phyloP scores from a whole-genome alignment of 2,329 filamentous ascomycete species.

The Colletotrichum musae region DNA sequence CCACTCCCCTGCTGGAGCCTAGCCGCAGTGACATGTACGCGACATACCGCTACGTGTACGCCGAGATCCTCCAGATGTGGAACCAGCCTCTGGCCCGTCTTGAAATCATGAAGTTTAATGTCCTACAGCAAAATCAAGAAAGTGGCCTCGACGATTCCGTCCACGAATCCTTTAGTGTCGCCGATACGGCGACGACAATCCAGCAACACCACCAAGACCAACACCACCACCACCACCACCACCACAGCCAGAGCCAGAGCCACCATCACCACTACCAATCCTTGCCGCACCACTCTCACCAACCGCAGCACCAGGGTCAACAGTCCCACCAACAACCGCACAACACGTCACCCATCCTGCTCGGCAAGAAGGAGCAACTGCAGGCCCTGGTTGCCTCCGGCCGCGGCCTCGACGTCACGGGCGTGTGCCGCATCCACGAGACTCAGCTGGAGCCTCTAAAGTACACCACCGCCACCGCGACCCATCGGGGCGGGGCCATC shows the following conservation, averaged over 20 bases:
- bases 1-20: slow-evolving; percentile 70
- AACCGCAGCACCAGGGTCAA: slow-evolving; percentile 1
- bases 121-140: slow-evolving; percentile 65
- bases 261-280: slow-evolving; percentile 52
- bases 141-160: slow-evolving; percentile 50
- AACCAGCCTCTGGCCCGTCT: slow-evolving; percentile 72
- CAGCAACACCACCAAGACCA: slow-evolving; percentile 48
- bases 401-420: slow-evolving; percentile 73
- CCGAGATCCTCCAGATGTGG: slow-evolving; percentile 79
- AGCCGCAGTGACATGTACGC: slow-evolving; percentile 64
- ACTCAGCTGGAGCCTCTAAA: slow-evolving; percentile 72
- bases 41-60: slow-evolving; percentile 76
- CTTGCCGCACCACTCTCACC: slow-evolving; percentile 39
- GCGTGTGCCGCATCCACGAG: slow-evolving; percentile 74
- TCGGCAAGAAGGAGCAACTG: slow-evolving; percentile 69
- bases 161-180: slow-evolving; percentile 54
- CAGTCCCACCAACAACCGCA: slow-evolving; percentile 48
- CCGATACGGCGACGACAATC: slow-evolving; percentile 49
- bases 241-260: slow-evolving; percentile 49
- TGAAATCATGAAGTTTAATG: slow-evolving; percentile 79
- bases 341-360: slow-evolving; percentile 66
- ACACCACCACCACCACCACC: slow-evolving; percentile 48
- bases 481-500: slow-evolving; percentile 61
- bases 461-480: slow-evolving; percentile 57
- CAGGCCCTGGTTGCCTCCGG: slow-evolving; percentile 65